phyloP scores from a whole-genome alignment of 2,329 filamentous ascomycete species.

The Zasmidium cellare region DNA sequence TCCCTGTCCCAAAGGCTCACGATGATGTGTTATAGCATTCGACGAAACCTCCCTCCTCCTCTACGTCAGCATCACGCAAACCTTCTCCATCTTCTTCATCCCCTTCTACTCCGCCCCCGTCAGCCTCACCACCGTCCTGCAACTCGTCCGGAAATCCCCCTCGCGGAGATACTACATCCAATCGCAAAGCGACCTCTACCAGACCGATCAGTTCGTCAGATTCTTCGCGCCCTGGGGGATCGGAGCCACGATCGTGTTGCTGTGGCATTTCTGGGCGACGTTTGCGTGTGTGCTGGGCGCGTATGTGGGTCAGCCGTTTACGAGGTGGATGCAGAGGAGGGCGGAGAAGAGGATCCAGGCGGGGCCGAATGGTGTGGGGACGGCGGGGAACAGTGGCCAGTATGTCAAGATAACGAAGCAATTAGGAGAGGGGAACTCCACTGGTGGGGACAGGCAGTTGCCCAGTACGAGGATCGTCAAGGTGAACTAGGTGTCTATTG shows the following conservation, averaged over 20 bases:
- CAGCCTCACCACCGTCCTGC: slow-evolving; percentile 35
- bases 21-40: slow-evolving; percentile 54
- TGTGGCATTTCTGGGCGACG: slow-evolving; percentile 67
- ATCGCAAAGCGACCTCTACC: slow-evolving; percentile 79
- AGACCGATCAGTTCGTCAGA: slow-evolving; percentile 71
- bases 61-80: slow-evolving; percentile 72
- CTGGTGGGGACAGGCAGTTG: too few species aligned
- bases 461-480: too few species aligned
- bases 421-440: too few species aligned
- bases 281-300: slow-evolving; percentile 64
- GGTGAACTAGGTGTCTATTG: too few species aligned
- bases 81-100: slow-evolving; percentile 74
- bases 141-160: slow-evolving; percentile 23
- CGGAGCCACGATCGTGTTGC: slow-evolving; percentile 48
- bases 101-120: slow-evolving; percentile 67
- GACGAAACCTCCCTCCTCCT: slow-evolving; percentile 67
- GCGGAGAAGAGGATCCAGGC: slow-evolving; percentile 5
- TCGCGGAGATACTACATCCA: slow-evolving; percentile 66
- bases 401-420: slow-evolving; percentile 1
- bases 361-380: slow-evolving; percentile 1
- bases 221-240: slow-evolving; percentile 65
- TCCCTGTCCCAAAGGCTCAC: not conserved
- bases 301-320: slow-evolving; percentile 51
- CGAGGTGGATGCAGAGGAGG: slow-evolving; percentile 20
- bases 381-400: not conserved